Conservation (phyloP, 805 yeast species). For the Metschnikowia lachancei region DNA sequence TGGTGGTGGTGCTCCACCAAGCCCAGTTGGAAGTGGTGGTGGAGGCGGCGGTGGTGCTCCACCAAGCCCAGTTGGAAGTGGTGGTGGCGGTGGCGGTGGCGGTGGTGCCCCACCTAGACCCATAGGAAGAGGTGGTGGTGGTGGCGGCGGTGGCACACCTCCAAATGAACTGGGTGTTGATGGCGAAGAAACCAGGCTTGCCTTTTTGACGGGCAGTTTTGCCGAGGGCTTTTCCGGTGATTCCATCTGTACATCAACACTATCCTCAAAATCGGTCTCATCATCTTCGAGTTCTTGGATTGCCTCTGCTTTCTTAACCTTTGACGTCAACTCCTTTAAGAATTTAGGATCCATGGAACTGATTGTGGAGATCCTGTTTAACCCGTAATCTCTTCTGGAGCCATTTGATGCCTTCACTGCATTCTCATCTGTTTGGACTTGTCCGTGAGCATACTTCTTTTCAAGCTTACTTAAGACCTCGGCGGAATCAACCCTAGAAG, state of each 20-base stretch:
- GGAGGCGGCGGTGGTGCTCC: slow-evolving; percentile 30
- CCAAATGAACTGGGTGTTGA: slow-evolving; percentile 4
- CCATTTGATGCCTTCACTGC: slow-evolving; percentile 17
- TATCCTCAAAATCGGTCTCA: slow-evolving; percentile 11
- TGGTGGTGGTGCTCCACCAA: slow-evolving; percentile 25
- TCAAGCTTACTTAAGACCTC: slow-evolving; percentile 36
- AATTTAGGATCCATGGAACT: slow-evolving; percentile 48
- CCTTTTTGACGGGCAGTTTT: background rate
- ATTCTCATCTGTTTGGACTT: slow-evolving; percentile 24
- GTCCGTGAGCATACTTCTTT: slow-evolving; percentile 46
- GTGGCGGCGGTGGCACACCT: slow-evolving; percentile 28
- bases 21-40: slow-evolving; percentile 22
- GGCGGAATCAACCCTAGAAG: slow-evolving; percentile 9
- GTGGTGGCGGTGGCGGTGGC: slow-evolving; percentile 23
- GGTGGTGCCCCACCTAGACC: background rate
- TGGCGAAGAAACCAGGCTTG: background rate
- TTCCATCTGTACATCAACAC: background rate
- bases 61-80: slow-evolving; percentile 13
- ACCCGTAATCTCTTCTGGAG: slow-evolving; percentile 28
- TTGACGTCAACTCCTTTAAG: slow-evolving; percentile 50
- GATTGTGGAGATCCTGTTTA: slow-evolving; percentile 33
- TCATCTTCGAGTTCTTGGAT: slow-evolving; percentile 25
- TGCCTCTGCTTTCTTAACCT: slow-evolving; percentile 44
- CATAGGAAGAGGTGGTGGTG: slow-evolving; percentile 19
- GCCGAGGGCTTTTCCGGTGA: background rate